phyloP scores from a whole-genome alignment of 1,284 basidiomycete species.

The Naganishia cerealis region DNA sequence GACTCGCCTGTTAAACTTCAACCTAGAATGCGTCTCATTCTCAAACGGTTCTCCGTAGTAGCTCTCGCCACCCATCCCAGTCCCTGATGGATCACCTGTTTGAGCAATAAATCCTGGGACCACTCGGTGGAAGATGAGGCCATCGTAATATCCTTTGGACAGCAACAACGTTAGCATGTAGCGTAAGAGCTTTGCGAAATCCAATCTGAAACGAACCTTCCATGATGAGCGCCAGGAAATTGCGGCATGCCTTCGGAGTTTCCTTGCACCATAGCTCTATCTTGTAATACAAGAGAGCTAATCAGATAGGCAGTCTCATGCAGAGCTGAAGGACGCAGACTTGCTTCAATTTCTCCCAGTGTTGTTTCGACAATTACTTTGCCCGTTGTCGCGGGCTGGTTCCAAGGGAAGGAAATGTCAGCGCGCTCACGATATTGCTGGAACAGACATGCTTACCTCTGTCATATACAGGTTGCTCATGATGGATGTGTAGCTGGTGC shows the following conservation, averaged over 20 bases:
- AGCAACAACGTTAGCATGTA: neutral
- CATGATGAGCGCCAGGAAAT: slow-evolving; percentile 84
- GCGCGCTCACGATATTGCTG: neutral
- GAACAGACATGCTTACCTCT: slow-evolving; percentile 5
- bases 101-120: slow-evolving; percentile 88
- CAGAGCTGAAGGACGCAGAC: slow-evolving; percentile 22
- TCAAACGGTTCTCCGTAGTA: slow-evolving; percentile 88
- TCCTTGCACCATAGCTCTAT: slow-evolving; percentile 96
- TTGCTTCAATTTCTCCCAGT: slow-evolving; percentile 76
- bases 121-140: slow-evolving; percentile 87
- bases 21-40: slow-evolving; percentile 88
- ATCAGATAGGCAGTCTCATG: neutral
- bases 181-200: neutral
- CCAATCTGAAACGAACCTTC: slow-evolving; percentile 65
- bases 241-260: slow-evolving; percentile 88
- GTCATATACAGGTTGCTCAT: slow-evolving; percentile 27
- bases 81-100: slow-evolving; percentile 91
- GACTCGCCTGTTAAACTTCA: slow-evolving; percentile 57
- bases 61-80: slow-evolving; percentile 85
- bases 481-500: neutral
- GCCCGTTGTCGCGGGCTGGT: slow-evolving; percentile 66
- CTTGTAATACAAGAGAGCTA: slow-evolving; percentile 36
- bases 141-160: slow-evolving; percentile 84
- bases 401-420: neutral
- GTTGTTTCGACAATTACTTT: slow-evolving; percentile 87